A percentile compares a stretch with the other conserved stretches of the same genome.
phyloP scores from a whole-genome alignment of 768 basidiomycete species.

The Megacollybia marginata region DNA sequence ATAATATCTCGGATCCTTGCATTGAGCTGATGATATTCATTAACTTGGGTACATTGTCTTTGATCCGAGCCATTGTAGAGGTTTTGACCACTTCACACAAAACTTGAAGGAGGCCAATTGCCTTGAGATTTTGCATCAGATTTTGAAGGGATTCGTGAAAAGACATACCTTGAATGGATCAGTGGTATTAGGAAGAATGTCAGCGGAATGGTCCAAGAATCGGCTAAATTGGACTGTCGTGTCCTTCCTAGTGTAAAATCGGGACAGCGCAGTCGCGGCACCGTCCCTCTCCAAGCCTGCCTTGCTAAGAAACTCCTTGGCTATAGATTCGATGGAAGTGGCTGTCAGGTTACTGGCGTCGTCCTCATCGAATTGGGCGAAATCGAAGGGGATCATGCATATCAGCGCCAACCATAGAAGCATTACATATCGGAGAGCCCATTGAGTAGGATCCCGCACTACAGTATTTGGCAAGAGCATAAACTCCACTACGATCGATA shows the following conservation, averaged over 20 bases:
- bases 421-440: slow-evolving; percentile 78
- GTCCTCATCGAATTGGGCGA: slow-evolving; percentile 74
- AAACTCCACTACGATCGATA: slow-evolving; percentile 67
- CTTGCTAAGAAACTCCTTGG: slow-evolving; percentile 47
- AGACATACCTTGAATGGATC: slow-evolving; percentile 45
- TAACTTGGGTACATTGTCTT: slow-evolving; percentile 33
- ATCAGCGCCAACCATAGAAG: slow-evolving; percentile 93
- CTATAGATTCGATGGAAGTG: slow-evolving; percentile 45
- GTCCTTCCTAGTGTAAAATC: slow-evolving; percentile 73
- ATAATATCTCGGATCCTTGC: slow-evolving; percentile 21
- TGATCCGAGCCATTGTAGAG: slow-evolving; percentile 47
- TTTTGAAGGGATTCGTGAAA: slow-evolving; percentile 5
- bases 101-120: slow-evolving; percentile 61
- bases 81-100: slow-evolving; percentile 66
- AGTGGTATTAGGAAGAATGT: slow-evolving; percentile 26
- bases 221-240: slow-evolving; percentile 36
- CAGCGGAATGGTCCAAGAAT: slow-evolving; percentile 45
- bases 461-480: slow-evolving; percentile 42
- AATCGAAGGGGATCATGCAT: slow-evolving; percentile 88
- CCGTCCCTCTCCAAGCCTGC: slow-evolving; percentile 84
- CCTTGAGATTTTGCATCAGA: slow-evolving; percentile 28
- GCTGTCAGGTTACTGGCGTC: slow-evolving; percentile 49
- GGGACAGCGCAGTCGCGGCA: slow-evolving; percentile 73
- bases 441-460: slow-evolving; percentile 38
- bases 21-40: slow-evolving; percentile 38